Conservation (phyloP, 1,284 basidiomycete genomes). For the Cutaneotrichosporon dermatis region DNA sequence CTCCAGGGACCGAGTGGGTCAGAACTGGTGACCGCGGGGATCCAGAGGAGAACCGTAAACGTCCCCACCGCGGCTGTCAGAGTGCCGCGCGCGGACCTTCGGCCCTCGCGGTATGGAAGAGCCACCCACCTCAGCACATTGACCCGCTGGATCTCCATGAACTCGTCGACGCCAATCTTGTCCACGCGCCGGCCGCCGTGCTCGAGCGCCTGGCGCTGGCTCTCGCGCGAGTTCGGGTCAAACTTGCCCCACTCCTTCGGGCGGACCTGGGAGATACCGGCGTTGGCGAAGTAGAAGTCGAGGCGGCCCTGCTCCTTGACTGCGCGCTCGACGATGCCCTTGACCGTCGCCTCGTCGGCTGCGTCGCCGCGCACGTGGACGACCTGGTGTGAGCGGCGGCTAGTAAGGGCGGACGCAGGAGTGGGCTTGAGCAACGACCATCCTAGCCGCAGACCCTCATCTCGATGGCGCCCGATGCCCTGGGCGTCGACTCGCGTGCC, state of each 20-base stretch:
- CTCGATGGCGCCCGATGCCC: too few relatives aligned
- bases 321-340: constrained; percentile 64
- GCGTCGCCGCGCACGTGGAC: constrained; percentile 67
- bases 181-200: not conserved
- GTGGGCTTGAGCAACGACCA: too few relatives aligned
- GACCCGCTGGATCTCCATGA: constrained; percentile 71
- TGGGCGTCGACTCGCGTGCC: too few relatives aligned
- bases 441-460: too few relatives aligned
- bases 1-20: too few relatives aligned
- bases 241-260: constrained; percentile 10
- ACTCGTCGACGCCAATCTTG: constrained; percentile 53
- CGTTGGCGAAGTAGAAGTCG: constrained; percentile 93
- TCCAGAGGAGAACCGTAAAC: too few relatives aligned
- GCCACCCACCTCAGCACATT: constrained; percentile 60
- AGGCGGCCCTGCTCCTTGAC: constrained; percentile 74
- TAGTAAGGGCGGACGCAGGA: too few relatives aligned
- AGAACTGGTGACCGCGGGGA: too few relatives aligned
- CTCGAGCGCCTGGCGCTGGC: not conserved
- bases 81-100: too few relatives aligned
- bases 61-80: too few relatives aligned
- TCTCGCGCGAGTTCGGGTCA: not conserved
- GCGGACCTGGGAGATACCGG: constrained; percentile 46
- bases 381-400: constrained; percentile 8
- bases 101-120: not conserved
- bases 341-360: constrained; percentile 68